Percentiles rank a stretch among this genome's conserved stretches.
These are phyloP conservation scores for Fusarium staphyleae DNA, from an alignment of 2,329 filamentous ascomycete species.

Conservation along the genomic window DNA sequence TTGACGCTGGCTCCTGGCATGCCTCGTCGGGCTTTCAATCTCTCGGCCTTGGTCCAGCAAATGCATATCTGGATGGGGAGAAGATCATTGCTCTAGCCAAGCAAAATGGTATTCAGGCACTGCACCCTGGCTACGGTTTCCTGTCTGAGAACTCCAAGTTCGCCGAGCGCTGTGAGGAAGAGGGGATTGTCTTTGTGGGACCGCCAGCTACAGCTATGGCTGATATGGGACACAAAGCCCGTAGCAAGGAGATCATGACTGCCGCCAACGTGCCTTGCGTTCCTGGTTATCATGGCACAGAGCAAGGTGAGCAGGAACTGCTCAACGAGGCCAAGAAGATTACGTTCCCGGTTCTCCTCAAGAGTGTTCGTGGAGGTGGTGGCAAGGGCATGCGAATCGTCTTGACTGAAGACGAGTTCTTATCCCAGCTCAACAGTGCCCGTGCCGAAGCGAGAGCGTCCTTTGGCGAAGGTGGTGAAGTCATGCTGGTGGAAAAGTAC, in stretches of 20 bases:
- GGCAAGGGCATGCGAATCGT: conserved; percentile 88
- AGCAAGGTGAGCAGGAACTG: conserved; percentile 72
- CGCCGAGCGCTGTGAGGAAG: conserved; percentile 85
- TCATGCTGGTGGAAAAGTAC: conserved; percentile 85
- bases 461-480: conserved; percentile 80
- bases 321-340: conserved; percentile 75
- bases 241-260: conserved; percentile 96
- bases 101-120: conserved; percentile 83
- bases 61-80: conserved; percentile 91
- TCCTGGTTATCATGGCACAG: conserved; percentile 89
- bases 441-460: conserved; percentile 78
- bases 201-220: conserved; percentile 82
- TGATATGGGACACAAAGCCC: conserved; percentile 93
- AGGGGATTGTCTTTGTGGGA: conserved; percentile 92
- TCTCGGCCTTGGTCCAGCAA: conserved; percentile 81
- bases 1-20: conserved; percentile 87
- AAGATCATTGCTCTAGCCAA: conserved; percentile 90
- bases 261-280: conserved; percentile 95
- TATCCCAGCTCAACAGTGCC: conserved; percentile 73
- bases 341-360: conserved; percentile 75
- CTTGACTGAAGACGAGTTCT: conserved; percentile 70
- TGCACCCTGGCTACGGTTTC: conserved; percentile 97
- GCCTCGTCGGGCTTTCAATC: conserved; percentile 84
- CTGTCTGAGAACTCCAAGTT: conserved; percentile 93
- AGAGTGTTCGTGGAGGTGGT: conserved; percentile 81